phyloP scores from a whole-genome alignment of 1,139 yeast species.

The Taiozyma sp. region DNA sequence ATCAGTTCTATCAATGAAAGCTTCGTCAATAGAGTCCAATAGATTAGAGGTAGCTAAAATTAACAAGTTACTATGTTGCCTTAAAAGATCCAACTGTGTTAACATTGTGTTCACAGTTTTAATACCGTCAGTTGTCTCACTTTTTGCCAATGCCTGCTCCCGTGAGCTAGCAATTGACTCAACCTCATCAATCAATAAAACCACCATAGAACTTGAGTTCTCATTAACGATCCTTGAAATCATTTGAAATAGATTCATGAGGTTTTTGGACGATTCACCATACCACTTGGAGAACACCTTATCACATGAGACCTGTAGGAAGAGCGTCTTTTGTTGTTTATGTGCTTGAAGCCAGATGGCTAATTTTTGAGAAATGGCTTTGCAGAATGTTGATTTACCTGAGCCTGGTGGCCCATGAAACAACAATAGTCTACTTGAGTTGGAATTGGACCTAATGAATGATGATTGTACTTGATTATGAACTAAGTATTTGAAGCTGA shows the following conservation, averaged over 20 bases:
- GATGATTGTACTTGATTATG: slow-evolving; percentile 27
- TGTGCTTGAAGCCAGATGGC: slow-evolving; percentile 18
- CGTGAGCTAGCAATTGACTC: slow-evolving; percentile 36
- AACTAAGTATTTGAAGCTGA: slow-evolving; percentile 23
- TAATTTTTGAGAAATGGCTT: slow-evolving; percentile 33
- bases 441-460: slow-evolving; percentile 10
- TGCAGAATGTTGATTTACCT: slow-evolving; percentile 45
- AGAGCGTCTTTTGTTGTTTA: slow-evolving; percentile 13
- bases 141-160: slow-evolving; percentile 26
- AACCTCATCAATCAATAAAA: slow-evolving; percentile 34
- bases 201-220: slow-evolving; percentile 21
- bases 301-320: slow-evolving; percentile 33
- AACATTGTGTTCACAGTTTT: slow-evolving; percentile 35
- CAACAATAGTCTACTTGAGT: slow-evolving; percentile 26
- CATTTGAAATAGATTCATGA: slow-evolving; percentile 29
- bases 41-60: slow-evolving; percentile 34
- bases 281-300: slow-evolving; percentile 35
- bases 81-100: slow-evolving; percentile 32
- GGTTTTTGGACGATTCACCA: slow-evolving; percentile 36
- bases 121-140: slow-evolving; percentile 33
- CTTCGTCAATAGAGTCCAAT: slow-evolving; percentile 28
- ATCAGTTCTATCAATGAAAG: slow-evolving; percentile 35
- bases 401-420: slow-evolving; percentile 48
- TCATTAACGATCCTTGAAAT: slow-evolving; percentile 21
- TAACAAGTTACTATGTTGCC: slow-evolving; percentile 27